These are phyloP conservation scores for Vitis hybrid DNA, from an alignment of 177 flowering plant genomes.

Conservation along the genomic window DNA sequence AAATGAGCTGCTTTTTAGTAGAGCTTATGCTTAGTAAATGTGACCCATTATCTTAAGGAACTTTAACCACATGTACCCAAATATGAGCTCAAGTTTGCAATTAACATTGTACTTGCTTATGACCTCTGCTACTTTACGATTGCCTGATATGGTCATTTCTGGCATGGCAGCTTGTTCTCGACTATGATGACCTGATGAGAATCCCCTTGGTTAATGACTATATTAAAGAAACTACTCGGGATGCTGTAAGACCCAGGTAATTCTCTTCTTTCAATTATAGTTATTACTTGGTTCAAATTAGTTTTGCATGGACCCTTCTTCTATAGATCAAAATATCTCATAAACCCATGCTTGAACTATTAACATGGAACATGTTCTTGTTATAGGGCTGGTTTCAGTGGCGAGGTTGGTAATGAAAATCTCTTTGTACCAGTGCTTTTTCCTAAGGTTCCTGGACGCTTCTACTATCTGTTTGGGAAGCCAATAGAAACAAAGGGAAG, in stretches of 20 bases:
- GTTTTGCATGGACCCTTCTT: neutral
- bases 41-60: too few relatives aligned
- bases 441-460: slow-evolving; percentile 79
- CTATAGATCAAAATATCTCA: too few relatives aligned
- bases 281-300: neutral
- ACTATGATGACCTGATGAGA: slow-evolving; percentile 57
- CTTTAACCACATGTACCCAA: too few relatives aligned
- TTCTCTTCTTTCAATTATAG: neutral
- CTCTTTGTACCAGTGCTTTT: slow-evolving; percentile 54
- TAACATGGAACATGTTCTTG: neutral
- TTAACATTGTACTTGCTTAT: neutral
- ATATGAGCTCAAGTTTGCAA: neutral
- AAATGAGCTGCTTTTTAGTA: too few relatives aligned
- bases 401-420: slow-evolving; percentile 53
- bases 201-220: slow-evolving; percentile 46
- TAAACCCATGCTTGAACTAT: neutral
- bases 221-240: slow-evolving; percentile 21
- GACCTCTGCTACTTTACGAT: neutral
- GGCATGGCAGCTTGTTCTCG: slow-evolving; percentile 56
- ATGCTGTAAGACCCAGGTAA: slow-evolving; percentile 37
- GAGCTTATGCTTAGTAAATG: too few relatives aligned
- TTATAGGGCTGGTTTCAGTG: slow-evolving; percentile 39
- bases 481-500: slow-evolving; percentile 66
- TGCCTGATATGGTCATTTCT: neutral
- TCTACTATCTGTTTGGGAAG: slow-evolving; percentile 80